Conservation (phyloP, 2,329 filamentous ascomycete genomes). For the Venturia carpophila region DNA sequence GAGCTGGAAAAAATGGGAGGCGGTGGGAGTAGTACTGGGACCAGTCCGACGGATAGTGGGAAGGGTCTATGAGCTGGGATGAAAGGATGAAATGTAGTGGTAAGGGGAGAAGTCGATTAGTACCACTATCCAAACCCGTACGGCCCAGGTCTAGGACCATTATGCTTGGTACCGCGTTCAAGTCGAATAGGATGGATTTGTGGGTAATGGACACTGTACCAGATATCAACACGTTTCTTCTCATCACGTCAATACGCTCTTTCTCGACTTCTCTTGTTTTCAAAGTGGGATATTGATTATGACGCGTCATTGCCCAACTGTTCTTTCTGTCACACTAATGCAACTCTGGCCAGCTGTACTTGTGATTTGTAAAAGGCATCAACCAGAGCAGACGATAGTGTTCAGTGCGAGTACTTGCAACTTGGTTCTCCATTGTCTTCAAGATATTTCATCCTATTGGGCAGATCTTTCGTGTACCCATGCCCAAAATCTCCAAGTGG, state of each 20-base stretch:
- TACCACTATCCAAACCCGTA: background rate
- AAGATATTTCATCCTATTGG: background rate
- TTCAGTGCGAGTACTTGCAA: background rate
- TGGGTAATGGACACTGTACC: background rate
- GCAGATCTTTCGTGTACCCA: background rate
- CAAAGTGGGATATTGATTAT: background rate
- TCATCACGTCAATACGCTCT: background rate
- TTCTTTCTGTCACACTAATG: background rate
- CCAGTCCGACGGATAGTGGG: constrained; percentile 5
- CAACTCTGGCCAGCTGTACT: background rate
- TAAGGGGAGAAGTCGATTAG: too few species aligned
- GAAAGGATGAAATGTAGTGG: too few species aligned
- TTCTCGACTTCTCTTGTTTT: background rate
- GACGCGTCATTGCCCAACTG: background rate
- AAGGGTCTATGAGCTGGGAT: background rate
- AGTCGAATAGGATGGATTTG: background rate
- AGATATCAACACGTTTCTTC: background rate
- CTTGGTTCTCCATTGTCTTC: background rate
- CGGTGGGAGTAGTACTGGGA: background rate
- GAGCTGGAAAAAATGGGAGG: background rate
- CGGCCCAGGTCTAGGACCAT: background rate
- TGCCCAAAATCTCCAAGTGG: background rate
- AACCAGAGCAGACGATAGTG: background rate
- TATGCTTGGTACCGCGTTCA: background rate
- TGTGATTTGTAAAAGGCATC: background rate